Evolutionary conservation across 805 yeast species (phyloP), one percentile per base, ranked within the genome.

Genomic region (Metschnikowia proteae): DNA sequence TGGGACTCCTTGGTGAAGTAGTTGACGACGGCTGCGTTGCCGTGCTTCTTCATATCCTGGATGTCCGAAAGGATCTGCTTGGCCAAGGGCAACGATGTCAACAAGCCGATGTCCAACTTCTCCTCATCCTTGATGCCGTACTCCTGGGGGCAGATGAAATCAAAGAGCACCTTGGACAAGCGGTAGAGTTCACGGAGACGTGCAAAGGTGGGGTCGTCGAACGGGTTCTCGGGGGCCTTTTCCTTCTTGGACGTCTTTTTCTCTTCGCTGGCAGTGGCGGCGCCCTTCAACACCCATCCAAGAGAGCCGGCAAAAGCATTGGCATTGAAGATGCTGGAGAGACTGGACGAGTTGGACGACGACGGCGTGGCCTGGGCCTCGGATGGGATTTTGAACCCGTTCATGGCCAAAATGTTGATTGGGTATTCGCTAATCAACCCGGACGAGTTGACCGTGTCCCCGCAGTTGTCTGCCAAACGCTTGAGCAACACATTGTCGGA

Each of bases 1-100:
- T 94, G 99, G 1, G 96, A 86, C 65, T 94, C 99, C 67, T 94
- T 94, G 27, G 99, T 94, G 75, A 94, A 92, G 61, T 94, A 94
- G 39, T 89, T 83, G 40, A 89, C 86, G 38, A 88, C 83, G 3
- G 89, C 94, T 1, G 97, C 96, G 17, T 81, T 78, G 49, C 86
- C 90, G 40, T 84, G 81, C 43, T 80, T 80, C 60, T 85, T 84
- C 80, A 92, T 90, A 43, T 80, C 79, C 49, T 86, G 82, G 39
- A 94, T 82, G 62, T 94, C 98, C 31, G 76, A 72, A 44, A 94
- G 66, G 35, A 94, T 86, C 67, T 89, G 96, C 64, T 83, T 87
- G 1, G 97, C 95, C 58, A 94, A 76, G 1, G 99, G 99, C 60
- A 94, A 76, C 2, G 97, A 88, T 0, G 99, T 94, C 58, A 94